phyloP scores from a whole-genome alignment of 768 basidiomycete species.

The Trametes cinnabarina region DNA sequence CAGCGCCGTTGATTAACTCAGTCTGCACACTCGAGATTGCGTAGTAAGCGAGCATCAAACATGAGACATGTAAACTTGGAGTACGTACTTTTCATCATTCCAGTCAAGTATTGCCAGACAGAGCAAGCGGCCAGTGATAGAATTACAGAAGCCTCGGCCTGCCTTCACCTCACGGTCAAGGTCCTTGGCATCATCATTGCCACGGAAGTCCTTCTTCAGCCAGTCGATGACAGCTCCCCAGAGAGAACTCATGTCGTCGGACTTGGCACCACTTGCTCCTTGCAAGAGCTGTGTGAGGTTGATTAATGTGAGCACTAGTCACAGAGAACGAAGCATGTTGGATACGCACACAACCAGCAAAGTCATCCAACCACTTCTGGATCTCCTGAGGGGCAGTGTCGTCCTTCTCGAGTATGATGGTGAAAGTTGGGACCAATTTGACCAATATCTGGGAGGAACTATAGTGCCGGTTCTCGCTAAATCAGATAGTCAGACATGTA shows the following conservation, averaged over 20 bases:
- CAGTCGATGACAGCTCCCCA: not conserved
- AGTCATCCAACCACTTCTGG: not conserved
- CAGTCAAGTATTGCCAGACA: not conserved
- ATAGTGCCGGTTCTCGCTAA: not conserved
- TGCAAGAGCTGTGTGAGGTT: not conserved
- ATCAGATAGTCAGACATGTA: not conserved
- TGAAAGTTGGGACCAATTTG: not conserved
- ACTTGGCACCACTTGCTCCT: not conserved
- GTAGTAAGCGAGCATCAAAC: not conserved
- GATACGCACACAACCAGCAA: not conserved
- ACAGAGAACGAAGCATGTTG: not conserved
- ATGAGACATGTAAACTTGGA: not conserved
- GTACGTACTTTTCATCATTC: not conserved
- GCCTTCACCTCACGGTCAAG: not conserved
- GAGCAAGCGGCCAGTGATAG: not conserved
- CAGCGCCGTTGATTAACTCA: not conserved
- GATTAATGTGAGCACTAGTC: not conserved
- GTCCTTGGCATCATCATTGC: too few species aligned
- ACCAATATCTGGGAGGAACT: not conserved
- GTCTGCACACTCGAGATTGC: not conserved
- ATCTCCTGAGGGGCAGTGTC: not conserved
- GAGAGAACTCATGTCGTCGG: not conserved
- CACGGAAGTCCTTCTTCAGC: not conserved
- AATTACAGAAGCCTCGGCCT: not conserved
- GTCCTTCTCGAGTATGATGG: not conserved